Evolutionary conservation across 225 moss, liverwort and hornwort genomes (phyloP), one percentile per base, ranked within the genome.

Genomic region (Ulota crispa): DNA sequence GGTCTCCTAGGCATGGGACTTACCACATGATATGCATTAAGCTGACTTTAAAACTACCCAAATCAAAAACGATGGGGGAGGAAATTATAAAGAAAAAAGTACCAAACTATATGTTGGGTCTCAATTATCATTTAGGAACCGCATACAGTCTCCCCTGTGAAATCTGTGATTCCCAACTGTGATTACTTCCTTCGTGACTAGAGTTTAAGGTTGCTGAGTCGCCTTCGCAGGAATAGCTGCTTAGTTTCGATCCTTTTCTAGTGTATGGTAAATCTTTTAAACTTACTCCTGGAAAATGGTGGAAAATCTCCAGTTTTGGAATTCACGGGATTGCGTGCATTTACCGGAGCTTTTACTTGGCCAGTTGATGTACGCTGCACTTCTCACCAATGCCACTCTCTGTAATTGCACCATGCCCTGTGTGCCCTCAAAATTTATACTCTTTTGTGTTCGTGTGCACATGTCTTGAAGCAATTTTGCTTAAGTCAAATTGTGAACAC

Each of bases 21-120:
- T 63, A 50, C 71, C 72, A 47, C 80, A 80, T 72, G 72, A 80
- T 64, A 36, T 52, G 72, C 53, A 53, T 32, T 79, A 59, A 70
- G 70, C 43, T 19, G 45, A 6, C 79, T 70, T 72, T 73, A 63
- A 72, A 53, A 72, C 80, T 73, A 64, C 72, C 80, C 52, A 63
- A 37, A 80, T 64, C 64, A 64, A 36, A 62, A 73, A 64, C 64
- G 72, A 64, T 31, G 56, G 68, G 56, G 57, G 68, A 47, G 57
- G 13, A 30, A 36, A 45, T 41, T 36, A 47, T 70, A 61, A 34
- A 2, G 12, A 21, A 56, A 28, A 20, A 60, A 43, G 18, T 5
- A 43, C 79, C 45, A 28, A 41, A 28, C 14, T 32, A 21, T 65
- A 47, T 41, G 20, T 39, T 37, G 34, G 77, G 11, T 26, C 36